Percentiles rank a stretch among this genome's conserved stretches.
Conservation (phyloP, 1,284 basidiomycete genomes). For the Tetrapyrgos nigripes region DNA sequence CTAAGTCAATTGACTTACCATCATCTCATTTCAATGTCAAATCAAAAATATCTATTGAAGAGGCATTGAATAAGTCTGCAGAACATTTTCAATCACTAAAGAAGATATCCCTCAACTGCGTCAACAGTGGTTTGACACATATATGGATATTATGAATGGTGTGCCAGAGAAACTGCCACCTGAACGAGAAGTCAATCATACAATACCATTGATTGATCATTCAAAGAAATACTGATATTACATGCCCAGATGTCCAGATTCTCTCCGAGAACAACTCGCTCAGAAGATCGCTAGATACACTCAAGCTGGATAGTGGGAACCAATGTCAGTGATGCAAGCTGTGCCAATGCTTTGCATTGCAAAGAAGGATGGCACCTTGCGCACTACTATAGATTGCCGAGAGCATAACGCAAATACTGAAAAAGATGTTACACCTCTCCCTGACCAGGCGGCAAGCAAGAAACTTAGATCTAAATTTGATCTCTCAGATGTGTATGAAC, state of each 20-base stretch:
- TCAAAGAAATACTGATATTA: constrained; percentile 26
- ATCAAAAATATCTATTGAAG: neutral
- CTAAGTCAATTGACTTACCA: neutral
- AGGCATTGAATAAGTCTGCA: neutral
- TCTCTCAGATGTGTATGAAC: constrained; percentile 28
- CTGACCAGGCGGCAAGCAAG: constrained; percentile 27
- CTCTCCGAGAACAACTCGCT: constrained; percentile 20
- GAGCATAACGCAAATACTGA: constrained; percentile 33
- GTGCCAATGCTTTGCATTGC: constrained; percentile 33
- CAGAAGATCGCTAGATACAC: constrained; percentile 30
- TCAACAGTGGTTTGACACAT: constrained; percentile 19
- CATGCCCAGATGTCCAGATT: constrained; percentile 29
- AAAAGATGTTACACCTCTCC: constrained; percentile 36
- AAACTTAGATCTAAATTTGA: constrained; percentile 26
- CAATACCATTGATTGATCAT: constrained; percentile 31
- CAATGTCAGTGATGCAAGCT: constrained; percentile 20
- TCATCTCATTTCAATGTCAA: neutral
- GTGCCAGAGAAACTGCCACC: constrained; percentile 29
- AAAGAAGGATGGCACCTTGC: constrained; percentile 31
- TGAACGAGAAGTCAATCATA: constrained; percentile 29
- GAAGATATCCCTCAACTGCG: constrained; percentile 22
- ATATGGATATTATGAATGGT: constrained; percentile 23
- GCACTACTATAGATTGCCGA: constrained; percentile 27
- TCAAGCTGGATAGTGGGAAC: constrained; percentile 31
- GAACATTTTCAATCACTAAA: constrained; percentile 1